phyloP scores from a whole-genome alignment of 257 asterid species.

The Lantana camara region DNA sequence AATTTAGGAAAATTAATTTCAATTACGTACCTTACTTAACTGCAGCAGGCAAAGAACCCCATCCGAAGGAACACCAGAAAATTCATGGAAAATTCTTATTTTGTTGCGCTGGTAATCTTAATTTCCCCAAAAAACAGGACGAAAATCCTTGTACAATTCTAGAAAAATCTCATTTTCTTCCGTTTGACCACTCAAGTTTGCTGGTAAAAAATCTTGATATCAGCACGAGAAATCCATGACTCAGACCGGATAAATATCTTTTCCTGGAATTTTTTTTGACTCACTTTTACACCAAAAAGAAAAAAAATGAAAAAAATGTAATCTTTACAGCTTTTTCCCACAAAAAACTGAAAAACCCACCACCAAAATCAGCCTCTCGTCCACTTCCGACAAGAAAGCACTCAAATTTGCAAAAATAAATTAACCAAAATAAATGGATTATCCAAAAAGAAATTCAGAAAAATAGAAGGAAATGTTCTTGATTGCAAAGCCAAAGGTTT shows the following conservation, averaged over 20 bases:
- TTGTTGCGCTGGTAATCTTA: slow-evolving; percentile 1
- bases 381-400: slow-evolving; percentile 14
- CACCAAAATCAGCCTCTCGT: background rate
- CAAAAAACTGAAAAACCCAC: slow-evolving; percentile 14
- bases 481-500: background rate
- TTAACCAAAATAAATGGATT: background rate
- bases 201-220: slow-evolving; percentile 11
- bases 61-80: slow-evolving; percentile 26
- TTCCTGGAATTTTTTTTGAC: slow-evolving; percentile 3
- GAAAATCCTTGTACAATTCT: background rate
- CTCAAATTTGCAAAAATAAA: slow-evolving; percentile 22
- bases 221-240: slow-evolving; percentile 26
- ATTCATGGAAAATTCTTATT: background rate
- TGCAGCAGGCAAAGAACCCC: slow-evolving; percentile 20
- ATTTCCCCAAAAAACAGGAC: background rate
- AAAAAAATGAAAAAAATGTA: slow-evolving; percentile 9
- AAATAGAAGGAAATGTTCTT: background rate
- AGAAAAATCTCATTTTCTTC: slow-evolving; percentile 18
- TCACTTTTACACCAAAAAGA: slow-evolving; percentile 18
- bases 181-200: slow-evolving; percentile 21
- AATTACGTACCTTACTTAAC: slow-evolving; percentile 35
- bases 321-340: background rate
- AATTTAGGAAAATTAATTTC: background rate
- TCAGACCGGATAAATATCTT: slow-evolving; percentile 1
- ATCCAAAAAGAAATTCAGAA: background rate